phyloP scores from a whole-genome alignment of 352 stramenopile species.

The Globisporangium nagaii region DNA sequence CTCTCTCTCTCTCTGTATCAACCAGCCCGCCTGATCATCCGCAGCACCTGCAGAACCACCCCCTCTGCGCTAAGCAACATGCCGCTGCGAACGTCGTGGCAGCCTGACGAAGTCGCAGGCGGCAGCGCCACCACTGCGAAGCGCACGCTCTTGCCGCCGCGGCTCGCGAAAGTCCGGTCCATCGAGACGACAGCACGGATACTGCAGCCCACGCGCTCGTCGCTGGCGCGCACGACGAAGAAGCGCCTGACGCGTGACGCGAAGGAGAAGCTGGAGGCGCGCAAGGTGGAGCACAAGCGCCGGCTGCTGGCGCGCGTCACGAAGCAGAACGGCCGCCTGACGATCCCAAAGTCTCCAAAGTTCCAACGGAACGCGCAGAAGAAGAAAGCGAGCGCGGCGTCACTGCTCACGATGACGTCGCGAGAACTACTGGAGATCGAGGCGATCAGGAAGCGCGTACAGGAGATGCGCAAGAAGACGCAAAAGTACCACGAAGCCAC shows the following conservation, averaged over 20 bases:
- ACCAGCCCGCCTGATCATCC: too few relatives aligned
- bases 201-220: constrained; percentile 48
- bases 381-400: constrained; percentile 25
- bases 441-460: constrained; percentile 53
- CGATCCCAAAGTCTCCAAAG: constrained; percentile 66
- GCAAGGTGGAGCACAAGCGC: constrained; percentile 24
- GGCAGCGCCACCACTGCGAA: constrained; percentile 26
- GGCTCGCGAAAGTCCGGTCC: constrained; percentile 38
- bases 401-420: constrained; percentile 61
- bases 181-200: constrained; percentile 62
- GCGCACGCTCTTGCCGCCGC: constrained; percentile 23
- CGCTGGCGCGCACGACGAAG: constrained; percentile 33
- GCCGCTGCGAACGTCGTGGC: constrained; percentile 9
- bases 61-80: too few relatives aligned
- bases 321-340: constrained; percentile 55
- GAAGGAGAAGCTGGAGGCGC: constrained; percentile 33
- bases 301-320: constrained; percentile 26
- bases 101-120: neutral
- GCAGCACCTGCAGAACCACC: too few relatives aligned
- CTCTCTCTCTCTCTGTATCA: neutral
- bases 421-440: constrained; percentile 69
- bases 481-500: constrained; percentile 62
- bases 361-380: constrained; percentile 35
- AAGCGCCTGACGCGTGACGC: constrained; percentile 41
- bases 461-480: constrained; percentile 49